Base-by-base conservation (phyloP, 306 rosid species). In the Cercis canadensis region DNA sequence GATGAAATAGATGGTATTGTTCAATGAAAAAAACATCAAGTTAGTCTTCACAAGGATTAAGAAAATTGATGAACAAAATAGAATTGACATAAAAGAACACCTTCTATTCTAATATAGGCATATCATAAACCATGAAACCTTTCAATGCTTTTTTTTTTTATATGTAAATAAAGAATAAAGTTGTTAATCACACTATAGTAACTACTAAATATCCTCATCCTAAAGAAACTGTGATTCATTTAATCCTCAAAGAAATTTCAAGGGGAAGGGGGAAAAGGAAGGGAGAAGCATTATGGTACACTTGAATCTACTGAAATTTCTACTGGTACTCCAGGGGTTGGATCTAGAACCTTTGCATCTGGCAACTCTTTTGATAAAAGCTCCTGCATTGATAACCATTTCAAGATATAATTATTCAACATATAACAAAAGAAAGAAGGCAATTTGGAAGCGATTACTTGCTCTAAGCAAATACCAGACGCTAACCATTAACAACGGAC, bases 291-390 rank as follows among this genome's bases (percentile, higher is more conserved):
- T 45, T 67, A 52, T 24, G 78, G 62, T 14, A 39, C 73, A 21
- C 52, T 49, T 45, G 69, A 67, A 66, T 75, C 79, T 72, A 78
- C 62, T 12, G 72, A 75, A 57, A 93, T 77, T 70, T 87, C 82
- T 15, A 93, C 73, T 0, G 97, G 86, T 4, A 84, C 75, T 18
- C 96, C 97, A 60, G 96, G 94, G 44, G 77, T 72, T 60, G 90
- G 90, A 62, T 81, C 92, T 33, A 90, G 44, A 37, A 93, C 84
- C 68, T 69, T 78, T 10, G 81, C 90, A 16, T 68, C 88, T 60
- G 94, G 88, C 46, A 88, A 71, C 70, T 88, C 97, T 81, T 86
- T 87, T 41, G 87, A 82, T 79, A 93, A 36, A 11, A 93, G 87
- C 67, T 87, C 95, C 98, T 88, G 88, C 86, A 81, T 79, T 65